Conservation (phyloP, 805 yeast genomes). For the Wickerhamiella azymoides region DNA sequence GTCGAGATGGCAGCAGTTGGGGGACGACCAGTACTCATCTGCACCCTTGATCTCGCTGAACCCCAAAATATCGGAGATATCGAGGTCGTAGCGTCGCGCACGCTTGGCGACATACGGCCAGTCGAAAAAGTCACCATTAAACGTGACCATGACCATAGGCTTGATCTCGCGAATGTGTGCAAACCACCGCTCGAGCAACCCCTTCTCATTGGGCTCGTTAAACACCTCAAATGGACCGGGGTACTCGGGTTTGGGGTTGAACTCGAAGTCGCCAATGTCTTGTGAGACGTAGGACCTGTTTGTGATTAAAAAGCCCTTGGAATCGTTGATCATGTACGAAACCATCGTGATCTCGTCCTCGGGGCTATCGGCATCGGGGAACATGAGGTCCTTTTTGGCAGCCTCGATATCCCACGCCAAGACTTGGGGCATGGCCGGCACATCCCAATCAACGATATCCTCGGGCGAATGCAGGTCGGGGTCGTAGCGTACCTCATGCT, state of each 20-base stretch:
- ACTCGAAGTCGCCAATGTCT: constrained; percentile 93
- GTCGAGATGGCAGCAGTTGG: constrained; percentile 93
- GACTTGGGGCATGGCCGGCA: constrained; percentile 27
- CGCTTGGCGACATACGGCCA: constrained; percentile 97
- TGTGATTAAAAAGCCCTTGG: constrained; percentile 87
- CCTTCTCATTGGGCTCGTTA: constrained; percentile 77
- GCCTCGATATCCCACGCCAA: constrained; percentile 97
- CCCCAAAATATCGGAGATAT: constrained; percentile 88
- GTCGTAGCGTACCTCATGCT: constrained; percentile 1
- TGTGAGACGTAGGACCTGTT: constrained; percentile 87
- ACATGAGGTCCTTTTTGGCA: constrained; percentile 87
- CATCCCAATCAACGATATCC: constrained; percentile 7
- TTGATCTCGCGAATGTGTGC: constrained; percentile 77
- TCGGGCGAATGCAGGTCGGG: constrained; percentile 6
- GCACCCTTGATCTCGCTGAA: constrained; percentile 88
- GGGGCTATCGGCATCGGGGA: constrained; percentile 61
- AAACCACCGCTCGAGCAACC: constrained; percentile 59
- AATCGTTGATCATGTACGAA: constrained; percentile 90
- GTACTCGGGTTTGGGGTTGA: constrained; percentile 93
- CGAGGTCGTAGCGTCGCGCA: constrained; percentile 67
- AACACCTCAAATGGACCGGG: constrained; percentile 82
- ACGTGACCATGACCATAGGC: constrained; percentile 96
- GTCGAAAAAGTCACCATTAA: constrained; percentile 97
- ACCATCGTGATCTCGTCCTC: constrained; percentile 97
- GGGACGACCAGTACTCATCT: constrained; percentile 74